These are phyloP conservation scores for Cryphonectria carpinicola DNA, from an alignment of 2,329 filamentous ascomycete species.

Conservation along the genomic window DNA sequence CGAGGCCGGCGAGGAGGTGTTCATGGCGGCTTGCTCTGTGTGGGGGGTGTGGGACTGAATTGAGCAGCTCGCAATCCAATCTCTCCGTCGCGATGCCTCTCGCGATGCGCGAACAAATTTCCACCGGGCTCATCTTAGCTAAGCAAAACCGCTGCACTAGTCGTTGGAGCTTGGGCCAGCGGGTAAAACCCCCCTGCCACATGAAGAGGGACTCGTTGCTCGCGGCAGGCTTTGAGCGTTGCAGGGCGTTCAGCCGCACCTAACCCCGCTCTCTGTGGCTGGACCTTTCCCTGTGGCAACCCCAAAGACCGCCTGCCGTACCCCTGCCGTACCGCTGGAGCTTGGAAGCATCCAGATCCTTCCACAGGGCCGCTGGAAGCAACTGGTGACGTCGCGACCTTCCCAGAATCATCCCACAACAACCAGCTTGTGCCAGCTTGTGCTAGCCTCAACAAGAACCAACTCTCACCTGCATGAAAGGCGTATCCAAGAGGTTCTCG, in stretches of 20 bases:
- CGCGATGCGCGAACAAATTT: slow-evolving; percentile 26
- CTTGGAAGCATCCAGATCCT: slow-evolving; percentile 23
- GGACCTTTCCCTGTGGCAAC: background rate
- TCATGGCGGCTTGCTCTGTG: slow-evolving; percentile 29
- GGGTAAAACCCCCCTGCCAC: background rate
- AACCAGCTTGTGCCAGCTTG: slow-evolving; percentile 16
- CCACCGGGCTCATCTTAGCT: slow-evolving; percentile 21
- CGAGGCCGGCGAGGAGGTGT: slow-evolving; percentile 41
- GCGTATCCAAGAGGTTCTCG: slow-evolving; percentile 14
- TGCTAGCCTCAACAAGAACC: slow-evolving; percentile 20
- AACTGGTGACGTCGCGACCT: slow-evolving; percentile 25
- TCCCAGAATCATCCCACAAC: slow-evolving; percentile 16
- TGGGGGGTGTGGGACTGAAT: slow-evolving; percentile 40
- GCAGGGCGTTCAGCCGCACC: background rate
- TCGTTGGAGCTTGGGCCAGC: slow-evolving; percentile 6
- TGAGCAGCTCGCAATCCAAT: slow-evolving; percentile 11
- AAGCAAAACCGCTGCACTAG: slow-evolving; percentile 17
- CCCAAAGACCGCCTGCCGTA: background rate
- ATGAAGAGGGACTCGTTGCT: background rate
- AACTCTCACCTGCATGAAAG: slow-evolving; percentile 20
- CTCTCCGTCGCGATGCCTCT: slow-evolving; percentile 31
- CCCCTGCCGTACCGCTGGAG: background rate
- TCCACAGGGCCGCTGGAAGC: slow-evolving; percentile 14
- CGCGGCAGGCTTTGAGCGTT: background rate
- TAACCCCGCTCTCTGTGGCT: slow-evolving; percentile 21